Base-by-base conservation (phyloP, 306 rosid species). In the Castanea mollissima region DNA sequence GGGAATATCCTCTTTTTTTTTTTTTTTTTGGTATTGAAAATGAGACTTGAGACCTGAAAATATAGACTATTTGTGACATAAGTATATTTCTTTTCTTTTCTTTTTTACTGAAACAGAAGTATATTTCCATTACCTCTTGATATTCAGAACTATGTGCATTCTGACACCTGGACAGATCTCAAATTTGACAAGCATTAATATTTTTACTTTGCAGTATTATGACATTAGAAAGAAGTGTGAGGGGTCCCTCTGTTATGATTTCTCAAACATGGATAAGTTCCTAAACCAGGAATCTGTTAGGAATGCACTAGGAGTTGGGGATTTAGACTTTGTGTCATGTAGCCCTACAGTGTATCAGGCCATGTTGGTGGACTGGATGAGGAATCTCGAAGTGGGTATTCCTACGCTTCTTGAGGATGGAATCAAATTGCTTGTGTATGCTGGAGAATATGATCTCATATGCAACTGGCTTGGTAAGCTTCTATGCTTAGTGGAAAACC, bases 361-460 rank as follows among this genome's bases (percentile, higher is more conserved):
- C 78, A 95, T 95, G 99, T 87, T 95, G 59, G 79, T 90, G 84
- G 99, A 95, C 85, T 93, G 97, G 97, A 95, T 95, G 99, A 90
- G 97, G 81, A 93, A 95, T 80, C 92, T 90, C 12, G 97, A 95
- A 91, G 96, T 90, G 57, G 99, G 98, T 56, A 95, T 95, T 76
- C 99, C 99, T 52, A 57, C 88, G 41, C 99, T 95, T 81, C 99
- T 95, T 20, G 98, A 93, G 84, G 99, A 95, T 52, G 99, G 99
- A 82, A 79, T 95, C 80, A 81, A 76, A 78, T 35, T 95, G 88
- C 99, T 95, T 79, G 82, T 93, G 65, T 95, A 95, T 78, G 99
- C 98, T 4, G 99, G 99, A 62, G 99, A 95, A 82, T 95, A 86
- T 76, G 99, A 95, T 90, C 89, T 95, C 31, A 95, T 95, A 85